Conservation (phyloP, 2,329 filamentous ascomycete species). For the Laburnicola sp. region DNA sequence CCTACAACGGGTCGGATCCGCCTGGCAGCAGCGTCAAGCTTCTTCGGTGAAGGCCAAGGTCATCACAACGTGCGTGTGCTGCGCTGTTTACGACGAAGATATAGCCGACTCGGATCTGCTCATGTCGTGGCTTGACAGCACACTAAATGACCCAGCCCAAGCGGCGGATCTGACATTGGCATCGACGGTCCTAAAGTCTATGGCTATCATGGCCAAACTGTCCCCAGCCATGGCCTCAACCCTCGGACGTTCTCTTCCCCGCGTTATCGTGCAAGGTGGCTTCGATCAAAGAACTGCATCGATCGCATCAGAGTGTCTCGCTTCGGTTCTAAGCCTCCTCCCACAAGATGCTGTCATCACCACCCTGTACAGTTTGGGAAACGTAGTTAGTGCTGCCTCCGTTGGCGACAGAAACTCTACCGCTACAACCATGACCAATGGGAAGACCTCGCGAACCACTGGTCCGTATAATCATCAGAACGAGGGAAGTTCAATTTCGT, state of each 20-base stretch:
- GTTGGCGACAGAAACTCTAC: constrained; percentile 53
- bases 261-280: constrained; percentile 84
- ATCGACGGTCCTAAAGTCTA: constrained; percentile 74
- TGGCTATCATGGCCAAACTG: constrained; percentile 78
- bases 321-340: constrained; percentile 76
- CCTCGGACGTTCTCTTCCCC: constrained; percentile 77
- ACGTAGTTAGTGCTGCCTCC: constrained; percentile 78
- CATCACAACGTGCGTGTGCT: constrained; percentile 82
- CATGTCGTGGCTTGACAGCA: constrained; percentile 82
- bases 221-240: constrained; percentile 72
- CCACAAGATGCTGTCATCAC: constrained; percentile 94
- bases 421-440: constrained; percentile 53
- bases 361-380: constrained; percentile 93
- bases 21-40: constrained; percentile 83
- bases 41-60: constrained; percentile 83
- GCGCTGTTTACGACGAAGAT: constrained; percentile 78
- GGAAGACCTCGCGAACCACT: constrained; percentile 49
- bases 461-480: constrained; percentile 50
- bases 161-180: constrained; percentile 81
- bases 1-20: constrained; percentile 73
- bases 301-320: constrained; percentile 82
- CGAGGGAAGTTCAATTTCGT: constrained; percentile 76
- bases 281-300: constrained; percentile 69
- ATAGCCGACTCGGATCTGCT: constrained; percentile 77
- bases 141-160: constrained; percentile 75